Evolutionary conservation across 2,329 filamentous ascomycete species (phyloP), one percentile per base, ranked within the genome.

Genomic region (Massarina eburnea): DNA sequence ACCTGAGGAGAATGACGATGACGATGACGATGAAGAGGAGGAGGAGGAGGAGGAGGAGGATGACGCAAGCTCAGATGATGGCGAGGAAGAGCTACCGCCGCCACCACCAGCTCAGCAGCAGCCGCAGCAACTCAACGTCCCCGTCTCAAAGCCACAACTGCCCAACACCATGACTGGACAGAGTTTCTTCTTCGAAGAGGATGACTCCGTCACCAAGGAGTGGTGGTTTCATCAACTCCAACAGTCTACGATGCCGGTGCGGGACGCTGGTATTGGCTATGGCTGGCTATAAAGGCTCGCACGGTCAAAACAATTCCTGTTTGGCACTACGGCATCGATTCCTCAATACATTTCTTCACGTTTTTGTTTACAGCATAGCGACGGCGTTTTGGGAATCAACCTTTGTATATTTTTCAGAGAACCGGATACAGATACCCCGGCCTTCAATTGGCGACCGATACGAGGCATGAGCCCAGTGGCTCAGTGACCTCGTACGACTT

Each of bases 11-110:
- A 52, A 59, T 1, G 67, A 68, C 1, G 67, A 68, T 1, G 71
- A 74, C 2, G 63, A 61, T 3, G 59, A 63, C 0, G 81, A 81
- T 1, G 82, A 81, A 0, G 78, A 77, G 8, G 71, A 73, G 9
- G 57, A 48, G 0, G 56, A 47, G 5, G 62, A 64, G 29, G 65
- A 67, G 33, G 61, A 50, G 0, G 58, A 46, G 3, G 64, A 66
- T 26, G 66, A 70, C 35, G 62, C 61, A 37, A 70, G 65, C 48
- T 68, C 65, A 1, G 81, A 82, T 2, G 74, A 55, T 39, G 74
- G 66, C 41, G 61, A 14, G 3, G 68, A 67, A n/a, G 68, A 75
- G 43, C 58, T 61, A 0, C 58, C 65, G 36, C 55, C 63, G 46
- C 57, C 62, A 17, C 55, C 63, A 1, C 53, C 57, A 8, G 40